Evolutionary conservation across 257 asterid genomes (phyloP).

Genomic region (Solanum bukasovii): DNA sequence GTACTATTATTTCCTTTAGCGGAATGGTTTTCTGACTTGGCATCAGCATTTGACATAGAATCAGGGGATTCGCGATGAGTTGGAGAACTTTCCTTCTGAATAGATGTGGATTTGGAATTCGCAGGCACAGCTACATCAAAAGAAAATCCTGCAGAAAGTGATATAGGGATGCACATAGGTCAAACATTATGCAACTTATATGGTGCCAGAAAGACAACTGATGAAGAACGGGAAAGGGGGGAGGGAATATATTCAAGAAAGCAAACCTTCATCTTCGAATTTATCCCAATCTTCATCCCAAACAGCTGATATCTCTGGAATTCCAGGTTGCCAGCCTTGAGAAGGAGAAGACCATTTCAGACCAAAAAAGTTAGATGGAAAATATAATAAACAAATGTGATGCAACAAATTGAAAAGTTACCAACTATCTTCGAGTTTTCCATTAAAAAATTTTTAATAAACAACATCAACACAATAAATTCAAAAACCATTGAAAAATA

Average conservation of each 20-base stretch:
- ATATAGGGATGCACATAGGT: background rate
- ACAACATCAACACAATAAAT: background rate
- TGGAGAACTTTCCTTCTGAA: slow-evolving; percentile 43
- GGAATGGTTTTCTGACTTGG: slow-evolving; percentile 40
- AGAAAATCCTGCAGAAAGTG: slow-evolving; percentile 54
- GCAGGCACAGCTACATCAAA: slow-evolving; percentile 54
- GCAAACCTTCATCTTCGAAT: slow-evolving; percentile 89
- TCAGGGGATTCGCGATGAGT: slow-evolving; percentile 49
- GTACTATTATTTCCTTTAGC: slow-evolving; percentile 24
- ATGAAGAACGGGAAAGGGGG: background rate
- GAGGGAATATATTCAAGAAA: slow-evolving; percentile 1
- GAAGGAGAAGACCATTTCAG: slow-evolving; percentile 1
- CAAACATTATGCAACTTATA: background rate
- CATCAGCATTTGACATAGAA: slow-evolving; percentile 43
- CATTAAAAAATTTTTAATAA: background rate
- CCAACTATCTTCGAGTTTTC: background rate
- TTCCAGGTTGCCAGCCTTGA: slow-evolving; percentile 95
- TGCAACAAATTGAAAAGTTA: background rate
- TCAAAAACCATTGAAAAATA: background rate
- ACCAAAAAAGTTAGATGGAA: background rate
- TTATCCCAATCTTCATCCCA: slow-evolving; percentile 99
- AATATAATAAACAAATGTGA: background rate
- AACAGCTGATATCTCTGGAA: slow-evolving; percentile 70
- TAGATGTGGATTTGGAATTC: slow-evolving; percentile 37
- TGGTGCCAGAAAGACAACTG: background rate